Base-by-base conservation (phyloP, 1,139 yeast genomes). In the Pichia norvegensis region DNA sequence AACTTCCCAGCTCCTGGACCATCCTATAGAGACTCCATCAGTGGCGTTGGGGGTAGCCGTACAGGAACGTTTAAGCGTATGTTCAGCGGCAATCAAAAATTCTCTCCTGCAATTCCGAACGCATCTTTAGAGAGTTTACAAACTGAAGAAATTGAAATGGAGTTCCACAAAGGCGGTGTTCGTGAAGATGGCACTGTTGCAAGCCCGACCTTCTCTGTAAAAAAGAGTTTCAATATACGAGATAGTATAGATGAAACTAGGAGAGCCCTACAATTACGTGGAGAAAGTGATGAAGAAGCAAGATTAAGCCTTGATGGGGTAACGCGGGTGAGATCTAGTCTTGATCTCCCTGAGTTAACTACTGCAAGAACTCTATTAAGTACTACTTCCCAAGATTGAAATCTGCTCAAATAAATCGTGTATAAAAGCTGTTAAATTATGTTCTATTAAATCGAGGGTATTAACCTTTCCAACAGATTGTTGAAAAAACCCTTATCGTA, bases 401-500 rank as follows among this genome's bases (percentile, higher is more conserved):
- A 9, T 14, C 2, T 27, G 14, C 2, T 27, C 25, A 9, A 6
- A 6, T 27, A 9, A 31, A 31, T 4, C 19, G 10, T 31, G 35
- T 31, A 23, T 22, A 16, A 22, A 25, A 9, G 16, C 20, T n/a
- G 11, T 20, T 11, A 16, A 11, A 44, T 20, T 14, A 29, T 36
- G 22, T 43, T 40, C 5, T 59, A 33, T 63, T 61, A 23, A 70
- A 29, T 20, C 76, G 57, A 36, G 70, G 69, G 36, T 51, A 59
- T 10, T 78, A 49, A 56, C 84, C 82, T 0, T 53, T 48, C 62
- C 66, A 55, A 55, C 81, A 31, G 14, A 31, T 31, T 31, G 14
- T 2, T n/a, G 11, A 31, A n/a, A 19, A 31, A 79, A 10, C 95
- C 95, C 8, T 54, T 55, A 56, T 86, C 95, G 60, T 86, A 85